A percentile compares a stretch with the other conserved stretches of the same genome.
phyloP scores from a whole-genome alignment of 202 grass and related monocot genomes.

The Zoysia matrella region DNA sequence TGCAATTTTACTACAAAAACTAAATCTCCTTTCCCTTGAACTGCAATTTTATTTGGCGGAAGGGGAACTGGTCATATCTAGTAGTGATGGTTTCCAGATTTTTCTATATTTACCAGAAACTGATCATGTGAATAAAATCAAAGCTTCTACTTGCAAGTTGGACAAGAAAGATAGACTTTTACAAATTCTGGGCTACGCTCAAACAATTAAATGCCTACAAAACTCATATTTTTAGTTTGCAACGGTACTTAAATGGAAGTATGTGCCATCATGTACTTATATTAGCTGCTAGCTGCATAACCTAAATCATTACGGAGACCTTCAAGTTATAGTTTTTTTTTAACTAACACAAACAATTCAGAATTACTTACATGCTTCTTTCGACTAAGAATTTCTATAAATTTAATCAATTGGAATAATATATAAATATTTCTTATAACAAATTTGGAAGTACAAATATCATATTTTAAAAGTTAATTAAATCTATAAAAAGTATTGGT shows the following conservation, averaged over 20 bases:
- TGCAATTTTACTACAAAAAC: too few relatives aligned
- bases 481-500: too few relatives aligned
- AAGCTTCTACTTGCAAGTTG: too few relatives aligned
- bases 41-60: too few relatives aligned
- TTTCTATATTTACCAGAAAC: slow-evolving; percentile 15
- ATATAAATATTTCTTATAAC: too few relatives aligned
- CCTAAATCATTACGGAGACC: neutral
- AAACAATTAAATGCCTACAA: slow-evolving; percentile 10
- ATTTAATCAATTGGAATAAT: too few relatives aligned
- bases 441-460: too few relatives aligned
- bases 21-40: too few relatives aligned
- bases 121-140: slow-evolving; percentile 12
- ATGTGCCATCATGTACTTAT: neutral
- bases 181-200: slow-evolving; percentile 5
- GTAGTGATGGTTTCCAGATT: neutral
- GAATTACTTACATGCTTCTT: too few relatives aligned
- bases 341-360: neutral
- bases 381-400: too few relatives aligned
- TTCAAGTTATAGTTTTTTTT: neutral
- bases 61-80: too few relatives aligned
- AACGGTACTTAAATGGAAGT: neutral
- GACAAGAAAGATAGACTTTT: neutral
- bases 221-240: neutral
- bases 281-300: neutral
- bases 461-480: too few relatives aligned